A percentile compares a stretch with the other conserved stretches of the same genome.
phyloP scores from a whole-genome alignment of 2,329 filamentous ascomycete genomes.

The Cordyceps militaris region DNA sequence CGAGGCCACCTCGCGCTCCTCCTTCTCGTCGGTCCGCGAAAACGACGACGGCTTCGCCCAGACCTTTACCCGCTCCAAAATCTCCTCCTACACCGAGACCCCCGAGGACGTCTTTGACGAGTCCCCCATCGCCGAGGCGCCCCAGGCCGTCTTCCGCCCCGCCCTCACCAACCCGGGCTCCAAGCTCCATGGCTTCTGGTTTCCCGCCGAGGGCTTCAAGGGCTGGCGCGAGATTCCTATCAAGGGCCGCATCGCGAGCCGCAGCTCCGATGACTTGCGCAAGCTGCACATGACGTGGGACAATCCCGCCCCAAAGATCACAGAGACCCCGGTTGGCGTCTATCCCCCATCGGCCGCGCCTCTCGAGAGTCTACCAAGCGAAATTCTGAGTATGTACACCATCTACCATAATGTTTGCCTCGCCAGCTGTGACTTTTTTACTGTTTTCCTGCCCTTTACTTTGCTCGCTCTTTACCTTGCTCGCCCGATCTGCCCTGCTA shows the following conservation, averaged over 20 bases:
- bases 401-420: not conserved
- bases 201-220: constrained; percentile 50
- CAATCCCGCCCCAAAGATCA: constrained; percentile 28
- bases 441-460: not conserved
- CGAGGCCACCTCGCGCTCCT: constrained; percentile 40
- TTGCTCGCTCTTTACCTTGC: not conserved
- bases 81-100: constrained; percentile 48
- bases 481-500: too few species aligned
- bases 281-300: constrained; percentile 50
- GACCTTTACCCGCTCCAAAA: constrained; percentile 56
- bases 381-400: constrained; percentile 55
- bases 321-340: constrained; percentile 24
- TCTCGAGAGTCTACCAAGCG: constrained; percentile 61
- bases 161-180: constrained; percentile 50
- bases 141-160: constrained; percentile 39
- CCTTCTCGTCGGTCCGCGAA: constrained; percentile 57
- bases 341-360: constrained; percentile 43
- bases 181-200: constrained; percentile 51
- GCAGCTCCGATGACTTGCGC: constrained; percentile 54
- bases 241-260: constrained; percentile 51
- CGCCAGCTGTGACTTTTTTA: too few species aligned
- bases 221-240: constrained; percentile 58
- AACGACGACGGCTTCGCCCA: constrained; percentile 52
- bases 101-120: constrained; percentile 47
- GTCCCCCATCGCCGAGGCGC: constrained; percentile 35